Percentiles rank a stretch among this genome's conserved stretches.
phyloP scores from a whole-genome alignment of 352 stramenopile genomes.

The Phytophthora boehmeriae region DNA sequence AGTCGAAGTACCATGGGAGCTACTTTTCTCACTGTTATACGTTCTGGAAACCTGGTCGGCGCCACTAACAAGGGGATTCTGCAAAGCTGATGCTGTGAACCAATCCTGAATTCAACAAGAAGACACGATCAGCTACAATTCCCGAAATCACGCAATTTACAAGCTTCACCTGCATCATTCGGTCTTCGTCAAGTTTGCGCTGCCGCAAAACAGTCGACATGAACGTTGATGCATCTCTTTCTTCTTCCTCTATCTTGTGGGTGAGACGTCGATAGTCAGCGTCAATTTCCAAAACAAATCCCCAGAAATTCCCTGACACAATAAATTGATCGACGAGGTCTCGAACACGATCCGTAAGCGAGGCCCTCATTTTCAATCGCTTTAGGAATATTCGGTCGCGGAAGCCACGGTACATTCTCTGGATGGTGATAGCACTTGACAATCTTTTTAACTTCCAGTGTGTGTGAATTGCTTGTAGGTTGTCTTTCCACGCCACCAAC shows the following conservation, averaged over 20 bases:
- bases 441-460: conserved; percentile 24
- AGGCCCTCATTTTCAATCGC: conserved; percentile 39
- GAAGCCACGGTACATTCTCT: conserved; percentile 57
- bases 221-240: conserved; percentile 56
- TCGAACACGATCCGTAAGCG: conserved; percentile 48
- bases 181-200: conserved; percentile 53
- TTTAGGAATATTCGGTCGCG: conserved; percentile 50
- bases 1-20: conserved; percentile 20
- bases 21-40: conserved; percentile 28
- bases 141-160: not conserved
- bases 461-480: conserved; percentile 25
- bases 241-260: conserved; percentile 47
- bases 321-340: conserved; percentile 55
- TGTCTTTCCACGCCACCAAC: conserved; percentile 41
- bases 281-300: conserved; percentile 64
- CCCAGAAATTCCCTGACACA: conserved; percentile 59
- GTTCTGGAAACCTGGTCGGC: conserved; percentile 32
- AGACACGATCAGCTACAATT: not conserved
- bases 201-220: conserved; percentile 50
- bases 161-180: conserved; percentile 57
- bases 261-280: conserved; percentile 60
- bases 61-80: conserved; percentile 53
- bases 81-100: conserved; percentile 54
- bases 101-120: conserved; percentile 39
- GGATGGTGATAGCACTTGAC: conserved; percentile 47